A percentile compares a stretch with the other conserved stretches of the same genome.
Evolutionary conservation across 495 filamentous ascomycete species (phyloP).

Genomic region (Lepidopterella palustris): DNA sequence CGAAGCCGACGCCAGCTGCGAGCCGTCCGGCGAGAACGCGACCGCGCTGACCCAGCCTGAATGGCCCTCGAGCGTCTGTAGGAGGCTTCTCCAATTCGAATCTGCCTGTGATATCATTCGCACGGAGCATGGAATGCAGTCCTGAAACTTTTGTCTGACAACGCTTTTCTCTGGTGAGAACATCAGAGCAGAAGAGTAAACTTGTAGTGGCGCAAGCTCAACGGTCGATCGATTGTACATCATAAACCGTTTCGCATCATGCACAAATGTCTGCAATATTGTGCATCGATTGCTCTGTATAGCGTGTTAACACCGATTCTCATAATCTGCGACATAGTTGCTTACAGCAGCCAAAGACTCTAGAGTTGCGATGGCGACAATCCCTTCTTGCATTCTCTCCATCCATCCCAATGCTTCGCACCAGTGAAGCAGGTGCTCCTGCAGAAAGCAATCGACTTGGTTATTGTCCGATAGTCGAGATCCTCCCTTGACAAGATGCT

Average conservation of each 20-base stretch:
- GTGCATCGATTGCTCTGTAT: neutral
- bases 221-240: constrained; percentile 22
- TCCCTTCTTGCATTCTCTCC: neutral
- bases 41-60: constrained; percentile 1
- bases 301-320: neutral
- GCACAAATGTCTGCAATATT: constrained; percentile 24
- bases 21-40: neutral
- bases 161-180: constrained; percentile 33
- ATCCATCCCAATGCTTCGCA: neutral
- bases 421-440: neutral
- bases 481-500: constrained; percentile 1
- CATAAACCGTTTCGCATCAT: constrained; percentile 40
- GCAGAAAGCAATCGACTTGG: neutral
- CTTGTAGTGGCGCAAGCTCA: constrained; percentile 29
- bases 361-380: neutral
- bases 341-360: neutral
- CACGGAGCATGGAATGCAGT: neutral
- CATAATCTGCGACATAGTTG: neutral
- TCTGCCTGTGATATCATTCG: neutral
- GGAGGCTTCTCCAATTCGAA: neutral
- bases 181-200: constrained; percentile 32
- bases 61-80: constrained; percentile 8
- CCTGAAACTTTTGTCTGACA: neutral
- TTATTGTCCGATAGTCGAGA: neutral
- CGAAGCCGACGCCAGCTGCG: neutral